A percentile compares a stretch with the other conserved stretches of the same genome.
Conservation (phyloP, 495 filamentous ascomycete species). For the Penicillium maclennaniae region DNA sequence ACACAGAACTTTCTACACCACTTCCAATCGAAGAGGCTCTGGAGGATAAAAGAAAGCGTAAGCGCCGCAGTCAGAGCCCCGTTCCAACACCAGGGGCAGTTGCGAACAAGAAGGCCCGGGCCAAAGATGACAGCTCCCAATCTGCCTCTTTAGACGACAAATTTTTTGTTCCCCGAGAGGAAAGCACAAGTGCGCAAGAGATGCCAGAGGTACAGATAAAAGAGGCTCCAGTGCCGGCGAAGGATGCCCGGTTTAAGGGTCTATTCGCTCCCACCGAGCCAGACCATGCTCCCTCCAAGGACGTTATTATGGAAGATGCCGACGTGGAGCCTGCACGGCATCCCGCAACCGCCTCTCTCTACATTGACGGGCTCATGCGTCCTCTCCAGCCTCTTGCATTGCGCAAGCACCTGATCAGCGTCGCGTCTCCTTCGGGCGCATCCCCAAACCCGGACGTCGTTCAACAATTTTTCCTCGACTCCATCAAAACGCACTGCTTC, state of each 20-base stretch:
- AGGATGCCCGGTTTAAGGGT: conserved; percentile 52
- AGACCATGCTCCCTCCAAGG: conserved; percentile 21
- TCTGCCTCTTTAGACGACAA: conserved; percentile 30
- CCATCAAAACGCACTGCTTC: conserved; percentile 84
- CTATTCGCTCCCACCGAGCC: conserved; percentile 41
- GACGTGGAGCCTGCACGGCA: conserved; percentile 67
- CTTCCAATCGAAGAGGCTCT: conserved; percentile 32
- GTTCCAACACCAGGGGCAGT: conserved; percentile 49
- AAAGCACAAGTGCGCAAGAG: conserved; percentile 8
- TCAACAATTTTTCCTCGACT: conserved; percentile 71
- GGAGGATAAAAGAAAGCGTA: conserved; percentile 67
- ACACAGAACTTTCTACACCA: conserved; percentile 34
- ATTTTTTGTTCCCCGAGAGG: conserved; percentile 9
- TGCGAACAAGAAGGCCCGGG: conserved; percentile 44
- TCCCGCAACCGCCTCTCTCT: conserved; percentile 78
- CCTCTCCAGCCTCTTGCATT: conserved; percentile 67
- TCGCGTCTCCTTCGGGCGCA: conserved; percentile 58
- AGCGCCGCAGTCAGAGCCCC: conserved; percentile 68
- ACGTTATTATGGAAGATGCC: conserved; percentile 39
- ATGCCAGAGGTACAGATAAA: conserved; percentile 12
- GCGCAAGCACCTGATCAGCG: conserved; percentile 59
- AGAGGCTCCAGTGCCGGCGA: conserved; percentile 13
- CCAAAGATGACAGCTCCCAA: conserved; percentile 26
- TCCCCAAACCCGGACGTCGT: conserved; percentile 52
- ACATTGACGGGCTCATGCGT: conserved; percentile 88